phyloP scores from a whole-genome alignment of 176 grass and related monocot species.

The Eremochloa ophiuroides region DNA sequence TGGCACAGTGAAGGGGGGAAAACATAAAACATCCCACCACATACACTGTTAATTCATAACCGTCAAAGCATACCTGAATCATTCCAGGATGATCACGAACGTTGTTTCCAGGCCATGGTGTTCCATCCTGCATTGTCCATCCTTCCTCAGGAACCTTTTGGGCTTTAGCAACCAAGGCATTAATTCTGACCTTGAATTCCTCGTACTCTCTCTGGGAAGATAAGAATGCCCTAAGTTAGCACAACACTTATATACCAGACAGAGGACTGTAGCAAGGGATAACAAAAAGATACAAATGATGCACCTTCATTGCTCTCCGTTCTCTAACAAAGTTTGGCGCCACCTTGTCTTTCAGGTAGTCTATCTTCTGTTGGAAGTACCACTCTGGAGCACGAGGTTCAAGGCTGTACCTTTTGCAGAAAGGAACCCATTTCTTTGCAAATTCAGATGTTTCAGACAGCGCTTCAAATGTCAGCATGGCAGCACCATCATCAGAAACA shows the following conservation, averaged over 20 bases:
- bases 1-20: background rate
- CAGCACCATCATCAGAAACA: slow-evolving; percentile 97
- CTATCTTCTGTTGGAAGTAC: slow-evolving; percentile 92
- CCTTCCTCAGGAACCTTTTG: slow-evolving; percentile 93
- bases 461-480: slow-evolving; percentile 92
- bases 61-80: slow-evolving; percentile 67
- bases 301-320: slow-evolving; percentile 90
- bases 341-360: slow-evolving; percentile 92
- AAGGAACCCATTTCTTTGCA: slow-evolving; percentile 97
- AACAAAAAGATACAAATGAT: background rate
- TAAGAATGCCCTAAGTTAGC: slow-evolving; percentile 11
- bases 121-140: slow-evolving; percentile 96
- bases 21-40: background rate
- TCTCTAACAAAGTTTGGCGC: slow-evolving; percentile 59
- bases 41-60: background rate
- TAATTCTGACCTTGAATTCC: slow-evolving; percentile 91
- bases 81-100: slow-evolving; percentile 92
- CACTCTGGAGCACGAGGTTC: slow-evolving; percentile 83
- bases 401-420: slow-evolving; percentile 72
- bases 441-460: slow-evolving; percentile 95
- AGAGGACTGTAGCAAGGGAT: slow-evolving; percentile 1
- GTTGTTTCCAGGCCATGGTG: slow-evolving; percentile 89
- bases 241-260: background rate
- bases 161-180: slow-evolving; percentile 90
- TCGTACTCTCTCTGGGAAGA: slow-evolving; percentile 76